These are phyloP conservation scores for Taiwanofungus camphoratus DNA, from an alignment of 1,284 basidiomycete genomes.

Conservation along the genomic window DNA sequence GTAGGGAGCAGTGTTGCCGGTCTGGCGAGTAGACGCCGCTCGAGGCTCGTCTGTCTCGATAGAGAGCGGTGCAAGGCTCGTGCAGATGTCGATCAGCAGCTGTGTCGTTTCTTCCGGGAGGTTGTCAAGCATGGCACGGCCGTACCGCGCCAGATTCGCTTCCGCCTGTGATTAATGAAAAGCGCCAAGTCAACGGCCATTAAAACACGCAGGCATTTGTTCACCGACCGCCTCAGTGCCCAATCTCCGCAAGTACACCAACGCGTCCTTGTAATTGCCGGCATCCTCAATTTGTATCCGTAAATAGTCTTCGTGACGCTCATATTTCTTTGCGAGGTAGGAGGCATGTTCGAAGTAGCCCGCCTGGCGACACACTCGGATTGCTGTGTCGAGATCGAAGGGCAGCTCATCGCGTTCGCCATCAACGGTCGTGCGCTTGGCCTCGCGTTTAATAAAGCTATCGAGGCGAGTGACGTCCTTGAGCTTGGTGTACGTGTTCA, in stretches of 20 bases:
- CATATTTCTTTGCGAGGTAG: slow-evolving; percentile 90
- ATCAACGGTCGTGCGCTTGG: slow-evolving; percentile 34
- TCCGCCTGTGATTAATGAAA: slow-evolving; percentile 49
- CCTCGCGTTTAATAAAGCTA: slow-evolving; percentile 87
- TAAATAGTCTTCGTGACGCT: slow-evolving; percentile 88
- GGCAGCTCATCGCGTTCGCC: slow-evolving; percentile 62
- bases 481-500: slow-evolving; percentile 97
- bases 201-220: slow-evolving; percentile 35
- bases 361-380: slow-evolving; percentile 93
- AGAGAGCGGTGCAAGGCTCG: slow-evolving; percentile 52
- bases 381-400: slow-evolving; percentile 96
- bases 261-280: slow-evolving; percentile 76
- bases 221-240: slow-evolving; percentile 78
- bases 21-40: slow-evolving; percentile 19
- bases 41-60: slow-evolving; percentile 37
- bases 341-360: slow-evolving; percentile 94
- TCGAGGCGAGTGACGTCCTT: slow-evolving; percentile 88
- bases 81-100: slow-evolving; percentile 89
- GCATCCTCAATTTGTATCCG: slow-evolving; percentile 94
- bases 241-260: slow-evolving; percentile 75
- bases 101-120: slow-evolving; percentile 87
- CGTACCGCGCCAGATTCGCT: slow-evolving; percentile 79
- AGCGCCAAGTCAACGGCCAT: not conserved
- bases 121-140: slow-evolving; percentile 75
- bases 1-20: slow-evolving; percentile 45